These are phyloP conservation scores for Pseudogymnoascus pannorum DNA, from an alignment of 2,329 filamentous ascomycete species.

Conservation along the genomic window DNA sequence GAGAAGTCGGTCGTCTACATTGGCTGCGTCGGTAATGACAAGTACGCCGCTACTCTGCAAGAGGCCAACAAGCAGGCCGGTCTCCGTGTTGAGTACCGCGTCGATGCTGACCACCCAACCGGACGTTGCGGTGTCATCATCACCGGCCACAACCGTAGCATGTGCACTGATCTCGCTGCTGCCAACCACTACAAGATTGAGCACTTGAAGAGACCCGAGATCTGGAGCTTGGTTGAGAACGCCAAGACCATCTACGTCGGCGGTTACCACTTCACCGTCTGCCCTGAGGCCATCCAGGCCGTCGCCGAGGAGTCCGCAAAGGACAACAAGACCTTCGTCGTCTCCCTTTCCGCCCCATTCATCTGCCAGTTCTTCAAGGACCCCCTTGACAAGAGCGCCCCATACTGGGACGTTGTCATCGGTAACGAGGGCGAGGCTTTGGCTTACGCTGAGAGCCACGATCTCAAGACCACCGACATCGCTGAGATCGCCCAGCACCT, in stretches of 20 bases:
- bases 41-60: conserved; percentile 83
- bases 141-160: conserved; percentile 88
- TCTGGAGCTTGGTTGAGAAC: conserved; percentile 87
- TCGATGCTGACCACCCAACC: conserved; percentile 76
- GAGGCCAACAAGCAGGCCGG: conserved; percentile 83
- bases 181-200: conserved; percentile 96
- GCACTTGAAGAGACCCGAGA: conserved; percentile 81
- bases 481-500: conserved; percentile 79
- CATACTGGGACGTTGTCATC: conserved; percentile 93
- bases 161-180: conserved; percentile 91
- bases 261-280: conserved; percentile 96
- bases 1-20: conserved; percentile 87
- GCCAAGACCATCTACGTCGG: conserved; percentile 89
- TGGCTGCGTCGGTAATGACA: conserved; percentile 90
- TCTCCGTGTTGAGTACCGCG: conserved; percentile 88
- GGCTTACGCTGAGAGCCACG: conserved; percentile 77
- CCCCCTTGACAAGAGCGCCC: conserved; percentile 72
- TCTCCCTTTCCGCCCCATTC: conserved; percentile 92
- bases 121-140: conserved; percentile 95
- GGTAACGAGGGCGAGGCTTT: conserved; percentile 95
- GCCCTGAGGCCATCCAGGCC: conserved; percentile 80
- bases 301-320: conserved; percentile 83
- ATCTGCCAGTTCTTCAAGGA: conserved; percentile 98
- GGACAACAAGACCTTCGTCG: conserved; percentile 84
- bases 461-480: conserved; percentile 67